Percentiles rank a stretch among this genome's conserved stretches.
Conservation (phyloP, 2,329 filamentous ascomycete species). For the Blumeriella jaapii region DNA sequence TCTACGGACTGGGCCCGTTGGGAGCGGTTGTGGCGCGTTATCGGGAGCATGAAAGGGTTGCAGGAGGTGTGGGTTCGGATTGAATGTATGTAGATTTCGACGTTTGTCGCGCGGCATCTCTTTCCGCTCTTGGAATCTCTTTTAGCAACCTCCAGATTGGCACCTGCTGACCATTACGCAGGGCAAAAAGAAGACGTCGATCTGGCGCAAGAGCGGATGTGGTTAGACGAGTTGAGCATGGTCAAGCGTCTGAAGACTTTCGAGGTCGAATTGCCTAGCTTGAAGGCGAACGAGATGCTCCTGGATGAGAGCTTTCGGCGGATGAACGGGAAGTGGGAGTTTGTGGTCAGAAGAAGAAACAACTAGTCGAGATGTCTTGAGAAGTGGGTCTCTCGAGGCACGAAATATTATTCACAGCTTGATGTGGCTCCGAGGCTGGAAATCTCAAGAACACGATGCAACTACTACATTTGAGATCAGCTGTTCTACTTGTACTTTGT, state of each 20-base stretch:
- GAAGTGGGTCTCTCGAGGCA: no score
- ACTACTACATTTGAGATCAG: no score
- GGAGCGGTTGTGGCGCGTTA: conserved; percentile 16
- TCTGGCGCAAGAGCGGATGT: conserved; percentile 11
- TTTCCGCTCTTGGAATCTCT: no score
- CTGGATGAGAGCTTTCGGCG: conserved; percentile 4
- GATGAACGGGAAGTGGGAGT: conserved; percentile 3
- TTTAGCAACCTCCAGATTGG: no score
- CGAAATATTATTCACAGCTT: no score
- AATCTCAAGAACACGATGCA: no score
- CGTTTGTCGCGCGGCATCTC: no score
- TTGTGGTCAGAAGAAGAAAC: conserved; percentile 1
- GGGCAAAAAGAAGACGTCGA: conserved; percentile 9
- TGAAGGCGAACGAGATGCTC: conserved; percentile 6
- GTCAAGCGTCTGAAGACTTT: conserved; percentile 10
- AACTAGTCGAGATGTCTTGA: no score
- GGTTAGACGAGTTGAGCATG: conserved; percentile 13
- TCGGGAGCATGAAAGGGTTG: conserved; percentile 15
- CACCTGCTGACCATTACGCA: no score
- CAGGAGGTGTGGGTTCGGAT: conserved; percentile 9
- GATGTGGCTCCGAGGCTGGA: no score
- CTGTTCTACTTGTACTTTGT: no score
- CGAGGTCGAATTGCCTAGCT: conserved; percentile 10
- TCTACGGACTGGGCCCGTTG: conserved; percentile 12
- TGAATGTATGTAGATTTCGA: no score